Percentiles rank a stretch among this genome's conserved stretches.
Evolutionary conservation across 768 basidiomycete genomes (phyloP).

Genomic region (Artomyces pyxidatus): DNA sequence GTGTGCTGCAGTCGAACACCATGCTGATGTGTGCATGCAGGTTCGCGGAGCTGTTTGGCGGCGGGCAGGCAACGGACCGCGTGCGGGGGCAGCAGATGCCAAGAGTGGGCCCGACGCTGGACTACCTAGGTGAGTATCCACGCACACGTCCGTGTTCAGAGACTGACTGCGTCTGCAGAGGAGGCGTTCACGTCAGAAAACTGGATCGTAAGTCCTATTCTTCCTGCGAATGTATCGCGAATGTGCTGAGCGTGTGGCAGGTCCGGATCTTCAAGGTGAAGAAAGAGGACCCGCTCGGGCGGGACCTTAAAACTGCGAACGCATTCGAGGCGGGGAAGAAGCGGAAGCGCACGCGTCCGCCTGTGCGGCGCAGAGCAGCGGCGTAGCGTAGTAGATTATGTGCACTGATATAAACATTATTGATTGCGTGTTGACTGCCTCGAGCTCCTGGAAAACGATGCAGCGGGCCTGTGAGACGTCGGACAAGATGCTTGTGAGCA

Average conservation of each 20-base stretch:
- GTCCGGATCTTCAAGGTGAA: constrained; percentile 93
- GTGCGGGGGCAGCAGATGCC: constrained; percentile 87
- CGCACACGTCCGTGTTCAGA: neutral
- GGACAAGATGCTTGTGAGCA: no score
- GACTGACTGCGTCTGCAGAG: constrained; percentile 37
- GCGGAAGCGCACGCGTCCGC: constrained; percentile 73
- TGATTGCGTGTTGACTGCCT: no score
- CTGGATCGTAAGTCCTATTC: constrained; percentile 73
- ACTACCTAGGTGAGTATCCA: constrained; percentile 69
- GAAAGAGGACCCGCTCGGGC: constrained; percentile 85
- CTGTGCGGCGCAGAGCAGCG: constrained; percentile 35
- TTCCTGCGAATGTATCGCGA: neutral
- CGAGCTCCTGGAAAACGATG: no score
- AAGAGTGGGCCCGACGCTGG: constrained; percentile 65
- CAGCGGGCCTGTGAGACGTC: no score
- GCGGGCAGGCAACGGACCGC: constrained; percentile 65
- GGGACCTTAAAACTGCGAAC: constrained; percentile 83
- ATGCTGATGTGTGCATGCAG: constrained; percentile 29
- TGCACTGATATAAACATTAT: no score
- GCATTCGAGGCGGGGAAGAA: constrained; percentile 85
- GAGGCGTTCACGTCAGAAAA: constrained; percentile 99
- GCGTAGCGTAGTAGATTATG: no score
- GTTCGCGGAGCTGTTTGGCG: constrained; percentile 84
- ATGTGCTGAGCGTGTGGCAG: constrained; percentile 24
- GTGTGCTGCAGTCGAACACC: no score